Percentiles rank a stretch among this genome's conserved stretches.
Evolutionary conservation across 2,329 filamentous ascomycete genomes (phyloP).

Genomic region (Eutypa lata): DNA sequence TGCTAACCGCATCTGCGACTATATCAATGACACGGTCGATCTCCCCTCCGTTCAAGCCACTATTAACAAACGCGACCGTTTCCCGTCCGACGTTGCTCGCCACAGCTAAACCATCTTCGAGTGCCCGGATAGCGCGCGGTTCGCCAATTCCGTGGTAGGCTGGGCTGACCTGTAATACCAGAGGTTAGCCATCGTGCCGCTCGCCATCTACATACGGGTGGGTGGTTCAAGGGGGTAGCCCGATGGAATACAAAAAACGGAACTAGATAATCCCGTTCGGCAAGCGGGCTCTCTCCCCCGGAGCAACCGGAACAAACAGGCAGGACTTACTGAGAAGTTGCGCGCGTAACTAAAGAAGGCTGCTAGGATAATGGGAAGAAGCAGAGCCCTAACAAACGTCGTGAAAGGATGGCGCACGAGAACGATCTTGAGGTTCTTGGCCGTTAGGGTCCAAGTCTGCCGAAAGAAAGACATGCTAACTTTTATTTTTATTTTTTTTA

Average conservation of each 20-base stretch:
- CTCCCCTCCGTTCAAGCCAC: slow-evolving; percentile 63
- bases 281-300: no score
- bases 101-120: slow-evolving; percentile 59
- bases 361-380: slow-evolving; percentile 57
- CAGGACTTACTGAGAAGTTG: slow-evolving; percentile 41
- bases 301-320: no score
- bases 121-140: slow-evolving; percentile 57
- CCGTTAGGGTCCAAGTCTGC: slow-evolving; percentile 59
- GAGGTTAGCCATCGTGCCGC: not conserved
- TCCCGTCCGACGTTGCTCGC: slow-evolving; percentile 56
- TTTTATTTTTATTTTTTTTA: no score
- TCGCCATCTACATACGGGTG: not conserved
- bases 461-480: slow-evolving; percentile 51
- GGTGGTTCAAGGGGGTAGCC: not conserved
- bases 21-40: slow-evolving; percentile 69
- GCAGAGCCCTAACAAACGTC: slow-evolving; percentile 54
- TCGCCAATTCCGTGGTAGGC: slow-evolving; percentile 71
- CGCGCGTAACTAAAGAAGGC: slow-evolving; percentile 68
- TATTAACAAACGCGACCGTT: slow-evolving; percentile 77
- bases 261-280: not conserved
- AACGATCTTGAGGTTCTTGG: slow-evolving; percentile 61
- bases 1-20: slow-evolving; percentile 56
- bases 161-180: slow-evolving; percentile 68
- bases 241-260: not conserved
- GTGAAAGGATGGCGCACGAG: slow-evolving; percentile 50